These are phyloP conservation scores for Penicillium sumatraense DNA, from an alignment of 2,329 filamentous ascomycete genomes.

Conservation along the genomic window DNA sequence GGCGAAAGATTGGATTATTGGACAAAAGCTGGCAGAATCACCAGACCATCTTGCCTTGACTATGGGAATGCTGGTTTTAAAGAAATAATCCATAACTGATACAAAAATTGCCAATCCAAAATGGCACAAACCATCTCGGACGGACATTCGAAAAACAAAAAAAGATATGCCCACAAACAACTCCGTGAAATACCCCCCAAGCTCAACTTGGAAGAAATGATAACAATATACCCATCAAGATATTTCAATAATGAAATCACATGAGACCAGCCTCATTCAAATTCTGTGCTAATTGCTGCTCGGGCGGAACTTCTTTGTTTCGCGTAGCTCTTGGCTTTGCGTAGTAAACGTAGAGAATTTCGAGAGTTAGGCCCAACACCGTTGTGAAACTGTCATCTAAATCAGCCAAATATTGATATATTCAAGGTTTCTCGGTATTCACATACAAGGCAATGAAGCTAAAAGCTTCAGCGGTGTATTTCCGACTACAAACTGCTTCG, in stretches of 20 bases:
- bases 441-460: constrained; percentile 26
- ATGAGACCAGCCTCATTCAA: constrained; percentile 1
- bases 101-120: no score
- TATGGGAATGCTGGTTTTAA: constrained; percentile 5
- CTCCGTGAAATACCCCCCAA: not conserved
- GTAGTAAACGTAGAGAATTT: constrained; percentile 1
- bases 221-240: not conserved
- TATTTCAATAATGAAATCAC: not conserved
- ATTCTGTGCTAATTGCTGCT: not conserved
- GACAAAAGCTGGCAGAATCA: not conserved
- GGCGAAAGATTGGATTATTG: no score
- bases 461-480: constrained; percentile 25
- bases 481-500: constrained; percentile 20
- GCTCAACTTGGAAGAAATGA: not conserved
- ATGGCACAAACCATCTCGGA: no score
- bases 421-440: not conserved
- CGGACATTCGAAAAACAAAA: no score
- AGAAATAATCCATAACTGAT: not conserved
- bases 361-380: not conserved
- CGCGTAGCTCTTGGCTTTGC: not conserved
- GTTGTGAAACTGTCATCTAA: not conserved
- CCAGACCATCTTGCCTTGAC: constrained; percentile 2
- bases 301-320: not conserved
- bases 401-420: no score
- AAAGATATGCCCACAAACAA: no score